A percentile compares a stretch with the other conserved stretches of the same genome.
Evolutionary conservation across 192 early-diverging fungal species (phyloP).

Genomic region (Martensiomyces pterosporus): DNA sequence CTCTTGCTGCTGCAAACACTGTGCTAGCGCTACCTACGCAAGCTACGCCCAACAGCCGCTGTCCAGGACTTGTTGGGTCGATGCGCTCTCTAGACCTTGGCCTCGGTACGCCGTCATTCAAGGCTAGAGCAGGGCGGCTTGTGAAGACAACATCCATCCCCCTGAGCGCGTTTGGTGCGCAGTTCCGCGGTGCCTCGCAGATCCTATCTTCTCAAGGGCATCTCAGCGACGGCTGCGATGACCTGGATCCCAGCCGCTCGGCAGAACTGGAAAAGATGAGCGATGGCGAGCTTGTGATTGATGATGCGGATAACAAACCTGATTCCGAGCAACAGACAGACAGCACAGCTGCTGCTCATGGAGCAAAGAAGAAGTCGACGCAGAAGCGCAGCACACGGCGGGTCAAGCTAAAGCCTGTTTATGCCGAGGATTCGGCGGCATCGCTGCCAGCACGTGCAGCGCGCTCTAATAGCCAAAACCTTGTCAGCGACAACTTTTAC

Average conservation of each 20-base stretch:
- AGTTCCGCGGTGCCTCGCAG: slow-evolving; percentile 5
- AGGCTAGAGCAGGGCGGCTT: slow-evolving; percentile 21
- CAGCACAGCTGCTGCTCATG: no score
- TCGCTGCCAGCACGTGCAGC: slow-evolving; percentile 1
- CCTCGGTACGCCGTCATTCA: slow-evolving; percentile 7
- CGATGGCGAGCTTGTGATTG: slow-evolving; percentile 24
- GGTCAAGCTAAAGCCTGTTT: slow-evolving; percentile 41
- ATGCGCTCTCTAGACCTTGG: slow-evolving; percentile 8
- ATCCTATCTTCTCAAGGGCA: slow-evolving; percentile 8
- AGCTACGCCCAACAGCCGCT: background rate
- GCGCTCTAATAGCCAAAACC: slow-evolving; percentile 11
- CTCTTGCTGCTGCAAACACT: no score
- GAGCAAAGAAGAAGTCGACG: slow-evolving; percentile 32
- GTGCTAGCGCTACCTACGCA: background rate
- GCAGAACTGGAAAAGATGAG: slow-evolving; percentile 8
- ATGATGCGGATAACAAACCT: slow-evolving; percentile 20
- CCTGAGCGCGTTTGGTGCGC: slow-evolving; percentile 24
- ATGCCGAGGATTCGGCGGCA: slow-evolving; percentile 12
- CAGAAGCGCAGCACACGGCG: slow-evolving; percentile 50
- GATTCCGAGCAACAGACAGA: no score
- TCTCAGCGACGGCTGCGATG: slow-evolving; percentile 10
- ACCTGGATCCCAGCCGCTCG: background rate
- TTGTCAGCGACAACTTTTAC: slow-evolving; percentile 51
- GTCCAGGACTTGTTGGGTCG: background rate
- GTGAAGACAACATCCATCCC: slow-evolving; percentile 44